phyloP scores from a whole-genome alignment of 257 asterid genomes.

The Solanum okadae region DNA sequence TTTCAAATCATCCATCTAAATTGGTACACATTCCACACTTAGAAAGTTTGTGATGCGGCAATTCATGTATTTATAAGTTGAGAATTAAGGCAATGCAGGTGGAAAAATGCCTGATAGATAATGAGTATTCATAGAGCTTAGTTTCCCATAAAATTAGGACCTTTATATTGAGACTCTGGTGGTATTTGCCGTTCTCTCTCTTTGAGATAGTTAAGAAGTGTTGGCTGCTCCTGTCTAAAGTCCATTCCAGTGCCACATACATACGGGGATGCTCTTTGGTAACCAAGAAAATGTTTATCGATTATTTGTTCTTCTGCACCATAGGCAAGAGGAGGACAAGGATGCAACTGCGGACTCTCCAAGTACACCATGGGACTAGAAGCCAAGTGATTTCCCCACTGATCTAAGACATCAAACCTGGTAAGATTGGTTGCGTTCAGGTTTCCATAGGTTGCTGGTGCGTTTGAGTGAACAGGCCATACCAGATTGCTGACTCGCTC shows the following conservation, averaged over 20 bases:
- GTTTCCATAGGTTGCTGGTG: slow-evolving; percentile 24
- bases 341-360: slow-evolving; percentile 35
- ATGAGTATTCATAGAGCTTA: slow-evolving; percentile 14
- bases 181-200: slow-evolving; percentile 64
- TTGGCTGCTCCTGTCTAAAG: slow-evolving; percentile 42
- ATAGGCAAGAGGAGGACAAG: slow-evolving; percentile 26
- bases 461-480: slow-evolving; percentile 29
- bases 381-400: slow-evolving; percentile 63
- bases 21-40: not conserved
- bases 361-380: slow-evolving; percentile 37
- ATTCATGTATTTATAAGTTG: not conserved
- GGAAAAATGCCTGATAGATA: not conserved
- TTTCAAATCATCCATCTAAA: not conserved
- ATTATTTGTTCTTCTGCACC: slow-evolving; percentile 31
- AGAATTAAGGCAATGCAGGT: not conserved
- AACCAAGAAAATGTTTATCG: slow-evolving; percentile 32
- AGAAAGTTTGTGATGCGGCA: not conserved
- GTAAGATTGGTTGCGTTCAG: slow-evolving; percentile 25
- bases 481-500: slow-evolving; percentile 24
- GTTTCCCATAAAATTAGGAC: slow-evolving; percentile 52
- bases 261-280: slow-evolving; percentile 49
- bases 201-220: slow-evolving; percentile 56
- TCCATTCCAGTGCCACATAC: slow-evolving; percentile 41
- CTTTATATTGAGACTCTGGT: slow-evolving; percentile 40
- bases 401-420: slow-evolving; percentile 46